Evolutionary conservation across 257 asterid genomes (phyloP).

Genomic region (Cordia subcordata): DNA sequence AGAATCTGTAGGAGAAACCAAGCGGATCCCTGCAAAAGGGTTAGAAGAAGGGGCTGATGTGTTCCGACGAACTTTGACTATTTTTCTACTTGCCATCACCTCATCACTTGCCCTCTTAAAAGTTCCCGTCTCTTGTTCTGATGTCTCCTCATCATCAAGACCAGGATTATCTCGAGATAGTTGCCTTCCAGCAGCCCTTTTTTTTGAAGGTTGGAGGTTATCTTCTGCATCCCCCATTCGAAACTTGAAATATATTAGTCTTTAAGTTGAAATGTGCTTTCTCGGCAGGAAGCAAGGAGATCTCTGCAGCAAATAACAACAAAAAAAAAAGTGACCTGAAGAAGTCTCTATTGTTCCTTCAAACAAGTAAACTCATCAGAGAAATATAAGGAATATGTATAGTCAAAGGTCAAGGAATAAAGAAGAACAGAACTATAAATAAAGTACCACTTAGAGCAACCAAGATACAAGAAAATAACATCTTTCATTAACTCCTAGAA

Average conservation of each 20-base stretch:
- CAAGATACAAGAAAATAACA: no score
- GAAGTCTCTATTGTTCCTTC: no score
- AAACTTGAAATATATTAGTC: not conserved
- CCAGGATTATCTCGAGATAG: conserved; percentile 63
- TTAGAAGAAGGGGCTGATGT: conserved; percentile 50
- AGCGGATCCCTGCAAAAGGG: conserved; percentile 67
- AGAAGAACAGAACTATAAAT: no score
- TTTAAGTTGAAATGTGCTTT: not conserved
- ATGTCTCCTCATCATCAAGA: conserved; percentile 43
- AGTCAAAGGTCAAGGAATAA: no score
- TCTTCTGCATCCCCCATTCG: conserved; percentile 52
- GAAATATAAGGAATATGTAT: no score
- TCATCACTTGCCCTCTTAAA: conserved; percentile 86
- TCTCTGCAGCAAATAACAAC: no score
- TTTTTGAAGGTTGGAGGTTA: conserved; percentile 48
- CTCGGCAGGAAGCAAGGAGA: not conserved
- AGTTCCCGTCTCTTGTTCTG: conserved; percentile 60
- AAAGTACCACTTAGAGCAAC: no score
- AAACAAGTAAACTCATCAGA: no score
- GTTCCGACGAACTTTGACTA: conserved; percentile 79
- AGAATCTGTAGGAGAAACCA: conserved; percentile 45
- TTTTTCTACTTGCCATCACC: conserved; percentile 76
- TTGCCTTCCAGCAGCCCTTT: conserved; percentile 62
- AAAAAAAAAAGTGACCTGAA: no score
- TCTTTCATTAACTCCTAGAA: no score